A percentile compares a stretch with the other conserved stretches of the same genome.
These are phyloP conservation scores for Russula emetica DNA, from an alignment of 768 basidiomycete genomes.

Conservation along the genomic window DNA sequence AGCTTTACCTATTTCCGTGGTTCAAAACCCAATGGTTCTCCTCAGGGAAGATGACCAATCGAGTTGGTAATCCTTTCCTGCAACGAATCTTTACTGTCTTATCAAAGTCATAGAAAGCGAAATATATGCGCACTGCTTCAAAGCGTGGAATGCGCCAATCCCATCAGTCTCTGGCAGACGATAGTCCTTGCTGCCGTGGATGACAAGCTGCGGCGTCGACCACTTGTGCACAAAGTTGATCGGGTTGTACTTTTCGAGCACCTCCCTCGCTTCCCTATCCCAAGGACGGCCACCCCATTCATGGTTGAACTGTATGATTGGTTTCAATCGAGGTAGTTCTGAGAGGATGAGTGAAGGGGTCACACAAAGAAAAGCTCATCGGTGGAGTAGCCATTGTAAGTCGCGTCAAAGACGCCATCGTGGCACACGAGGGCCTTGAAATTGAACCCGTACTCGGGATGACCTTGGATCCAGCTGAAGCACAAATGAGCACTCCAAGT, in stretches of 20 bases:
- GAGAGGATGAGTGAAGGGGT: neutral
- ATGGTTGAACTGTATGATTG: slow-evolving; percentile 62
- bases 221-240: slow-evolving; percentile 77
- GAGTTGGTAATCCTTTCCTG: slow-evolving; percentile 67
- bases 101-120: slow-evolving; percentile 1
- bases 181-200: slow-evolving; percentile 88
- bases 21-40: slow-evolving; percentile 93
- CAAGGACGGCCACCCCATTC: slow-evolving; percentile 84
- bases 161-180: slow-evolving; percentile 82
- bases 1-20: slow-evolving; percentile 63
- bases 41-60: slow-evolving; percentile 79
- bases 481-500: slow-evolving; percentile 8
- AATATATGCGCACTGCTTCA: slow-evolving; percentile 64
- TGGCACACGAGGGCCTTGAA: slow-evolving; percentile 93
- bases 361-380: slow-evolving; percentile 89
- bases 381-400: slow-evolving; percentile 80
- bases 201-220: slow-evolving; percentile 78
- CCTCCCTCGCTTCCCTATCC: slow-evolving; percentile 52
- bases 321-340: neutral
- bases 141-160: slow-evolving; percentile 77
- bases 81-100: slow-evolving; percentile 5
- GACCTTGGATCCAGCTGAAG: slow-evolving; percentile 88
- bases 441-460: slow-evolving; percentile 79
- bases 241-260: slow-evolving; percentile 71
- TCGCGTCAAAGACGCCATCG: slow-evolving; percentile 86